These are phyloP conservation scores for Voacanga thouarsii DNA, from an alignment of 257 asterid genomes.

Conservation along the genomic window DNA sequence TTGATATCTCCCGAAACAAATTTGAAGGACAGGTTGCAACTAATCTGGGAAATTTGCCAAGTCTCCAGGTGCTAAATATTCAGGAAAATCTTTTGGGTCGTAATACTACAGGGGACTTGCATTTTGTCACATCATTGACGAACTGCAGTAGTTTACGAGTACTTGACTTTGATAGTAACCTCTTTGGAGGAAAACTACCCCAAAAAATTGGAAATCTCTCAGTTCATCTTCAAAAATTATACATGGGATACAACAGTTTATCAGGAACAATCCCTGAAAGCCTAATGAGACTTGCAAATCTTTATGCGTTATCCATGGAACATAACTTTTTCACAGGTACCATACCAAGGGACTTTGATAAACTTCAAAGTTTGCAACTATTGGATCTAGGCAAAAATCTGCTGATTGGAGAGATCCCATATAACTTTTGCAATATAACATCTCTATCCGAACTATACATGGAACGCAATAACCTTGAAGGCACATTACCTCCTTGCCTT, in stretches of 20 bases:
- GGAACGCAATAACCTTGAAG: conserved; percentile 19
- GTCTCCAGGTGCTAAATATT: conserved; percentile 20
- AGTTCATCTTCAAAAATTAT: not conserved
- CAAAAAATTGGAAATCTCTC: conserved; percentile 30
- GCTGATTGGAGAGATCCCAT: not conserved
- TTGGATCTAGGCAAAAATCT: not conserved
- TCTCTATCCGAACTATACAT: conserved; percentile 8
- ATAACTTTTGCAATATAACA: conserved; percentile 15
- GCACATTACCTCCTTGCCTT: conserved; percentile 16
- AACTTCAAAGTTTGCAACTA: conserved; percentile 10
- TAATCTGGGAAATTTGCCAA: conserved; percentile 28
- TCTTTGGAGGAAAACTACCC: conserved; percentile 31
- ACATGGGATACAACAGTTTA: conserved; percentile 12
- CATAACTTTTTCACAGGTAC: conserved; percentile 18
- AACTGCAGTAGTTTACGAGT: conserved; percentile 23
- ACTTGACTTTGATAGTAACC: conserved; percentile 15
- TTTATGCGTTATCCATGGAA: not conserved
- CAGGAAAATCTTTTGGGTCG: conserved; percentile 11
- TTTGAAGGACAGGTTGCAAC: conserved; percentile 29
- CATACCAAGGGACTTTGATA: conserved; percentile 32
- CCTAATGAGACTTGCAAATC: conserved; percentile 17
- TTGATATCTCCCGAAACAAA: conserved; percentile 12
- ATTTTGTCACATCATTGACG: conserved; percentile 20
- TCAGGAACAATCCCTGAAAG: conserved; percentile 26
- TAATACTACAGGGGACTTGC: conserved; percentile 19